These are phyloP conservation scores for Tripterygium wilfordii DNA, from an alignment of 177 flowering plant genomes.

Conservation along the genomic window DNA sequence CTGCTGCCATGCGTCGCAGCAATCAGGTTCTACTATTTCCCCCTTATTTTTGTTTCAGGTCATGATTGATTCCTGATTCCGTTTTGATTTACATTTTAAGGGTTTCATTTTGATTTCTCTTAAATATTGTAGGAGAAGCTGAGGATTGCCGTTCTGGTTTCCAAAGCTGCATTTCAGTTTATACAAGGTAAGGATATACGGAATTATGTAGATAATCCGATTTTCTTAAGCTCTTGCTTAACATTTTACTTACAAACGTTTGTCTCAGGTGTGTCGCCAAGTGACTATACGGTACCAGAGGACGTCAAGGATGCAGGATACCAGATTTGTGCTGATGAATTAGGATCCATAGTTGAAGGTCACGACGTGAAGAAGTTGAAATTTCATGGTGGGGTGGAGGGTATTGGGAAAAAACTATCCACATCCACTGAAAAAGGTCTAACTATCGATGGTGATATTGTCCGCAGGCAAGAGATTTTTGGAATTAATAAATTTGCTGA, in stretches of 20 bases:
- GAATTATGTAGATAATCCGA: too few species aligned
- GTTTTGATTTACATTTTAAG: not conserved
- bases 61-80: not conserved
- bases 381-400: constrained; percentile 51
- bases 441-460: constrained; percentile 18
- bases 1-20: constrained; percentile 69
- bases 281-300: constrained; percentile 53
- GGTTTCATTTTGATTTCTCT: not conserved
- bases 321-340: constrained; percentile 63
- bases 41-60: not conserved
- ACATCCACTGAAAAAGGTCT: constrained; percentile 47
- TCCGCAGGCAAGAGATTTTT: constrained; percentile 44
- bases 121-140: constrained; percentile 47
- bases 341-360: constrained; percentile 64
- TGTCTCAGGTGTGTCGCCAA: constrained; percentile 51
- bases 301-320: constrained; percentile 65
- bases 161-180: constrained; percentile 78
- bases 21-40: constrained; percentile 45
- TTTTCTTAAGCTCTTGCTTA: too few species aligned
- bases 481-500: constrained; percentile 69
- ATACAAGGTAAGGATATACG: constrained; percentile 37
- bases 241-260: too few species aligned
- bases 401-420: constrained; percentile 50
- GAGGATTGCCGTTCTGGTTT: constrained; percentile 70
- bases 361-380: constrained; percentile 64